phyloP scores from a whole-genome alignment of 305 asterid species.

The Solanum aculeatissimum region DNA sequence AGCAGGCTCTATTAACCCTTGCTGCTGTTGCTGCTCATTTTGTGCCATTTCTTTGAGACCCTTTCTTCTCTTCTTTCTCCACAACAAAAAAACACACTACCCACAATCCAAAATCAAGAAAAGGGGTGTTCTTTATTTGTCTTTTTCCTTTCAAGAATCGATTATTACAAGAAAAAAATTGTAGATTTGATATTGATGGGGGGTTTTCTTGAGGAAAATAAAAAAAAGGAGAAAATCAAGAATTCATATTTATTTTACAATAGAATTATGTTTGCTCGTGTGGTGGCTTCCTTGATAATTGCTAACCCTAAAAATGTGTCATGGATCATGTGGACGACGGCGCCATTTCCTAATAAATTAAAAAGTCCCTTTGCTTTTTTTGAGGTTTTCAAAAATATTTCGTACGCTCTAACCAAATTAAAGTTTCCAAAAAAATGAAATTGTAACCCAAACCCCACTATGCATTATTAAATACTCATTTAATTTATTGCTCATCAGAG shows the following conservation, averaged over 20 bases:
- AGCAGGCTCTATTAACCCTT: not conserved
- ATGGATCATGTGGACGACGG: not conserved
- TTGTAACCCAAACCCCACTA: not conserved
- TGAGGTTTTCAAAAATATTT: not conserved
- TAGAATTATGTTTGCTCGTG: not conserved
- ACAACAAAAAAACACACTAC: not conserved
- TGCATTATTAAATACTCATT: not conserved
- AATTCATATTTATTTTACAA: no score
- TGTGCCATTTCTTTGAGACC: not conserved
- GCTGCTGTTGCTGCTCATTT: not conserved
- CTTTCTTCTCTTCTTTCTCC: not conserved
- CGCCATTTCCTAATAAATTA: not conserved
- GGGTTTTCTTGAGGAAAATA: no score
- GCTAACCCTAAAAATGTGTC: not conserved
- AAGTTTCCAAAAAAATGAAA: not conserved
- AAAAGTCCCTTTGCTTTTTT: not conserved
- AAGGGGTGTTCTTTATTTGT: not conserved
- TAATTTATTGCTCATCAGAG: no score
- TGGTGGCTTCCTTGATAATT: not conserved
- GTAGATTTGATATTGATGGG: not conserved
- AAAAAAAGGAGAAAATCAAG: not conserved
- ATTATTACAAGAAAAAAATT: not conserved
- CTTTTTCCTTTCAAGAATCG: not conserved
- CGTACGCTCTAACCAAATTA: not conserved
- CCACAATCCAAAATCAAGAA: not conserved